Evolutionary conservation across 176 grass and related monocot species (phyloP), one percentile per base, ranked within the genome.

Genomic region (Puccinellia tenuiflora): DNA sequence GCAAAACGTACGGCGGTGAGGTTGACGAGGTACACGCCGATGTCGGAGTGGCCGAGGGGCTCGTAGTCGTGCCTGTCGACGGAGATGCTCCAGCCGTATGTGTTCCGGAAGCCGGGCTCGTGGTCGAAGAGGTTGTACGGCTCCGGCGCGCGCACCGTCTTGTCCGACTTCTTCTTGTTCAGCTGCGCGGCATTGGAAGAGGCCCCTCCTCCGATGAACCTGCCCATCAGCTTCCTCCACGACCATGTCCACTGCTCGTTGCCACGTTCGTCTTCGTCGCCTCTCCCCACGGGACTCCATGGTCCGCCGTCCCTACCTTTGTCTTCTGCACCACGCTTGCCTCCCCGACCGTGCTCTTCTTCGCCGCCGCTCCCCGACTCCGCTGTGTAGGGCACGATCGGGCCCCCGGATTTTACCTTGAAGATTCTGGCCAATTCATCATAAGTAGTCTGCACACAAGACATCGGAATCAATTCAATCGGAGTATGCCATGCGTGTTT

Each of bases 11-110:
- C 93, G 33, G 96, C 93, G 67, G 85, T 88, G 68, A 98, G 96
- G 42, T 96, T 93, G 74, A 99, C 91, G 35, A 99, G 67, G 74
- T 93, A 99, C 81, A 99, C 75, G 46, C 91, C 89, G 71, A 93
- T 90, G 75, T 93, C 89, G 16, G 85, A 88, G 81, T 90, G 75
- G 55, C 83, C 82, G 52, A 96, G 86, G 11, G 93, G 85, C 45
- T 80, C 52, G 66, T 99, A 99, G 52, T 83, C 50, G 40, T 90
- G 76, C 85, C 85, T 88, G 53, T 93, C 89, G n/a, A 99, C 51
- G 69, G 93, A 81, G 31, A 92, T 20, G 83, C 83, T 96, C 89
- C 87, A 96, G 17, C 96, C 96, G 24, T 99, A 92, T 12, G 53
- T n/a, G 85, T 99, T 96, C 20, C 21, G 69, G 88, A 95, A 95